phyloP scores from a whole-genome alignment of 768 basidiomycete species.

The Pleurotus sapidus region DNA sequence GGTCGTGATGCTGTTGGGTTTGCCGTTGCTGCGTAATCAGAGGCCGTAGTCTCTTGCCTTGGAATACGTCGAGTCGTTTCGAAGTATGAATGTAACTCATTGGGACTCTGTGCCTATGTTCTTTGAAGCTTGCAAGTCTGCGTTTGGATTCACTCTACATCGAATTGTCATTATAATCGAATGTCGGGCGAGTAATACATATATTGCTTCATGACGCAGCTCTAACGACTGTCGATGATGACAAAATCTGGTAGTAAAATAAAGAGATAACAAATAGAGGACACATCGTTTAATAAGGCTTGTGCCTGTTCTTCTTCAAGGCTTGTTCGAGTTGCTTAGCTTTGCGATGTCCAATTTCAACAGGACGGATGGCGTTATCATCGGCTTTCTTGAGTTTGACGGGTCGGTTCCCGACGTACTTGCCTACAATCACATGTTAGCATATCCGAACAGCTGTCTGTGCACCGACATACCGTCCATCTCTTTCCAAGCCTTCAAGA shows the following conservation, averaged over 20 bases:
- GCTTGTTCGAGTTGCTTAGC: constrained; percentile 89
- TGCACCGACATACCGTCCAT: constrained; percentile 79
- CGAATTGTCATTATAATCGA: too few relatives aligned
- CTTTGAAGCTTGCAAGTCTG: too few relatives aligned
- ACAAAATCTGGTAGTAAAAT: too few relatives aligned
- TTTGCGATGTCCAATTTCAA: constrained; percentile 91
- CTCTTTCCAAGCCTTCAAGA: constrained; percentile 97
- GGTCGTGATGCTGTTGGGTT: constrained; percentile 82
- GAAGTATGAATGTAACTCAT: too few relatives aligned
- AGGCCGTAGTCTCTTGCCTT: background rate
- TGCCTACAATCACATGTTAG: constrained; percentile 43
- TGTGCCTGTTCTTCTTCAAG: constrained; percentile 85
- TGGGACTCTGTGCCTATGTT: too few relatives aligned
- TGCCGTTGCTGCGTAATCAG: constrained; percentile 40
- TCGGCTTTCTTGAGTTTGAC: constrained; percentile 95
- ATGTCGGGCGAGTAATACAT: too few relatives aligned
- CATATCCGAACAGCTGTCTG: too few relatives aligned
- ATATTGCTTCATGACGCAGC: too few relatives aligned
- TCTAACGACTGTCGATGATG: too few relatives aligned
- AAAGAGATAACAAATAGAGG: too few relatives aligned
- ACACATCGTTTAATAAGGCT: constrained; percentile 60
- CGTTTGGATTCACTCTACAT: too few relatives aligned
- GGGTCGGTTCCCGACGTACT: constrained; percentile 98
- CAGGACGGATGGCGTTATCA: constrained; percentile 78
- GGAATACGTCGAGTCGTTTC: too few relatives aligned